A percentile compares a stretch with the other conserved stretches of the same genome.
phyloP scores from a whole-genome alignment of 192 early-diverging fungal species.

The Backusella macrospora region DNA sequence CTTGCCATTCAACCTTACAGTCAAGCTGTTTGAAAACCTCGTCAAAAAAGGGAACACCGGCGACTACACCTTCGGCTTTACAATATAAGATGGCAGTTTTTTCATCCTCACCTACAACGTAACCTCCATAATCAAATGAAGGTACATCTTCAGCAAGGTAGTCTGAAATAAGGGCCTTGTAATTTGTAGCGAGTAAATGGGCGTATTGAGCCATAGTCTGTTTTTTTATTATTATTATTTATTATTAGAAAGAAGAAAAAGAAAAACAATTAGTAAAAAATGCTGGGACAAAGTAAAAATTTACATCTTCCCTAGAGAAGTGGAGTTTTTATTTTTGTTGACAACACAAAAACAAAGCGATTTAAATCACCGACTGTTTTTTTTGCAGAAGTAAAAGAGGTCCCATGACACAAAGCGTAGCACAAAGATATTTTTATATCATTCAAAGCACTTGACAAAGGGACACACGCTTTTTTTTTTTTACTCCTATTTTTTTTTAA shows the following conservation, averaged over 20 bases:
- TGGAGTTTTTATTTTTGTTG: background rate
- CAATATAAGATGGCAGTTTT: slow-evolving; percentile 85
- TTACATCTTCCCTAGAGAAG: background rate
- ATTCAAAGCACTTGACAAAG: background rate
- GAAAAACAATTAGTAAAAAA: background rate
- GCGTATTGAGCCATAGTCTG: slow-evolving; percentile 43
- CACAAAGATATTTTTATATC: slow-evolving; percentile 2
- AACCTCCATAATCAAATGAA: slow-evolving; percentile 97
- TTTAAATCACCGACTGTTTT: background rate
- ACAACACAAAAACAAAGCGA: background rate
- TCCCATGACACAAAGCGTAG: slow-evolving; percentile 1
- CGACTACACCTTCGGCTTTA: slow-evolving; percentile 88
- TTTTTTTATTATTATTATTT: background rate
- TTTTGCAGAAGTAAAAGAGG: background rate
- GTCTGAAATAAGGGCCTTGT: slow-evolving; percentile 69
- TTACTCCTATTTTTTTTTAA: background rate
- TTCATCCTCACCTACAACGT: slow-evolving; percentile 88
- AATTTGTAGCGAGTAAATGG: slow-evolving; percentile 78
- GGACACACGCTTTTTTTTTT: slow-evolving; percentile 4
- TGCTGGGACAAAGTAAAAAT: background rate
- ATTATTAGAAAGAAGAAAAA: background rate
- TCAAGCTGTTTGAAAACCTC: slow-evolving; percentile 91
- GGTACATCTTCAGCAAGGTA: slow-evolving; percentile 97
- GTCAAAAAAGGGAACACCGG: slow-evolving; percentile 94
- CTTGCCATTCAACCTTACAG: slow-evolving; percentile 90